Evolutionary conservation across 1,284 basidiomycete species (phyloP), one percentile per base, ranked within the genome.

Genomic region (Ceratorhiza oryzae-sativae): DNA sequence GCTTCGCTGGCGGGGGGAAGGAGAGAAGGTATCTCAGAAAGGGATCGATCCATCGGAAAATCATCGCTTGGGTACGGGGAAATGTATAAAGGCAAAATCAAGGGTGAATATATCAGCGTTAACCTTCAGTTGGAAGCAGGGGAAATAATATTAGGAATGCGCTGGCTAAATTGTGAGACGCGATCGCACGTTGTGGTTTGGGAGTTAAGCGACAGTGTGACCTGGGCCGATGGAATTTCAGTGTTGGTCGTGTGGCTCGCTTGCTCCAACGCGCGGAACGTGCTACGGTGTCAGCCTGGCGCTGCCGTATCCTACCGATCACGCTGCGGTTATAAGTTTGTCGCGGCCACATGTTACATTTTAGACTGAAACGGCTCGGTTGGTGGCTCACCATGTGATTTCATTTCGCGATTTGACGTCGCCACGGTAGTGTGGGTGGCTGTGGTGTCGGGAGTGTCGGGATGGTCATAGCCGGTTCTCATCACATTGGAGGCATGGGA

Each of bases 31-130:
- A 59, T 60, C 39, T 53, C 58, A 60, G 58, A 41, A 51, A 32
- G 34, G 27, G 65, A 45, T 42, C 45, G 53, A 49, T 53, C 51
- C 25, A 41, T 60, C 65, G 65, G 65, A 48, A 39, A 56, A 68
- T 56, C 41, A 30, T 68, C 65, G 65, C 41, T 18, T n/a, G 25
- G 4, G 42, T 27, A 18, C 51, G 65, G 51, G n/a, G 53, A 68
- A 56, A 68, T 27, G 34, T 58, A 45, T 36, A 65, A 58, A 23
- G 42, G 53, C 55, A 51, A 67, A 30, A 65, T 67, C 62, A 55
- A 65, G 62, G 62, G 62, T 51, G 30, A 34, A 65, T 49, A 60
- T 60, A 45, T 23, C 58, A 53, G 30, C 20, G 36, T 42, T 60
- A 42, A 65, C 51, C 49, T 53, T 5, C 4, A 60, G 62, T 48